Evolutionary conservation across 1,284 basidiomycete genomes (phyloP).

Genomic region (Austropuccinia psidii): DNA sequence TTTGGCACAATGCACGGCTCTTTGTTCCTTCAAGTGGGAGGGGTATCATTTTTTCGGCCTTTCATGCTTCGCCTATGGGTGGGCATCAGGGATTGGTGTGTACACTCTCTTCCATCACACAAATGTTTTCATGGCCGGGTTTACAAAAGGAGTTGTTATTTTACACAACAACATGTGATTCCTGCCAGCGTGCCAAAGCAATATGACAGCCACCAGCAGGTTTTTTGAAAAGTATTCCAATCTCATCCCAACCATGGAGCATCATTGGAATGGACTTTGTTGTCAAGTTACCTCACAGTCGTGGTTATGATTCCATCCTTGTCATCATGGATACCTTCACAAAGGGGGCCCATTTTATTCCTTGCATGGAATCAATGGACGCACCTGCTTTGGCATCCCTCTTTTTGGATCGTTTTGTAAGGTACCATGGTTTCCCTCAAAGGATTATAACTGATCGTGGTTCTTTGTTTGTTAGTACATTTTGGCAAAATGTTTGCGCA

Average conservation of each 20-base stretch:
- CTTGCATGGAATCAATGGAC: background rate
- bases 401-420: background rate
- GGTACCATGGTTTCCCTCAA: background rate
- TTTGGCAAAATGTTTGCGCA: background rate
- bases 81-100: background rate
- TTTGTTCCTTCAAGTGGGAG: no score
- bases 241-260: slow-evolving; percentile 30
- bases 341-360: background rate
- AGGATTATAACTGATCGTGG: background rate
- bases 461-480: background rate
- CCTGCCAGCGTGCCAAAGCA: background rate
- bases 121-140: background rate
- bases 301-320: slow-evolving; percentile 39
- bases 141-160: background rate
- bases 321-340: slow-evolving; percentile 43
- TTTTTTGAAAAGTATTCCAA: background rate
- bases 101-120: background rate
- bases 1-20: no score
- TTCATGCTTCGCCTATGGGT: background rate
- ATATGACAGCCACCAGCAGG: background rate
- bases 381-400: background rate
- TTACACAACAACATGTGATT: background rate
- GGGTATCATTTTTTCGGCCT: no score
- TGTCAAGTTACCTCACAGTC: slow-evolving; percentile 21
- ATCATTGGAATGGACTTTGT: slow-evolving; percentile 39